Percentiles rank a stretch among this genome's conserved stretches.
Evolutionary conservation across 2,329 filamentous ascomycete species (phyloP).

Genomic region (Aspergillus costaricaensis): DNA sequence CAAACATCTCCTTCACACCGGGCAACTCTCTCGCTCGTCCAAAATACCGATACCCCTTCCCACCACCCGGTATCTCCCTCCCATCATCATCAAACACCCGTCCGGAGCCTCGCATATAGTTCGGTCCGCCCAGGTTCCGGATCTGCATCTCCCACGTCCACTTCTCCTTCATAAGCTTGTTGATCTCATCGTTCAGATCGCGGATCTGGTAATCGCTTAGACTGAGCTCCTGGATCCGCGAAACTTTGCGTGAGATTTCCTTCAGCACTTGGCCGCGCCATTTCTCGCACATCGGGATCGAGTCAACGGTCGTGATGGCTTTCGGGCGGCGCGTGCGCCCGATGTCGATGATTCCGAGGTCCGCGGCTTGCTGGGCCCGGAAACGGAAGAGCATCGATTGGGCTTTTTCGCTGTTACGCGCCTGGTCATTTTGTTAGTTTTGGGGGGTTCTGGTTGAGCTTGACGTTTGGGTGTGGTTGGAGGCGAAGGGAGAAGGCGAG

Average conservation of each 20-base stretch:
- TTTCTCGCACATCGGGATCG: slow-evolving; percentile 87
- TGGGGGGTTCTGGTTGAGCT: slow-evolving; percentile 18
- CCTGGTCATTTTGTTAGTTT: slow-evolving; percentile 53
- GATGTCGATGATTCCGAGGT: slow-evolving; percentile 93
- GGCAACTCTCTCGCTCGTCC: slow-evolving; percentile 86
- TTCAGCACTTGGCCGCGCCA: slow-evolving; percentile 98
- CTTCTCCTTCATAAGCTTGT: slow-evolving; percentile 98
- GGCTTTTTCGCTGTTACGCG: slow-evolving; percentile 96
- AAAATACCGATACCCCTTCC: slow-evolving; percentile 93
- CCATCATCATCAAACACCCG: slow-evolving; percentile 74
- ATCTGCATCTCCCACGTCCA: slow-evolving; percentile 99
- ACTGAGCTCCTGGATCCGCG: slow-evolving; percentile 86
- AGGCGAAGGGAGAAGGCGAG: not conserved
- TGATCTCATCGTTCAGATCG: slow-evolving; percentile 98
- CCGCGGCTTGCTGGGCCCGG: slow-evolving; percentile 92
- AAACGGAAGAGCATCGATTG: slow-evolving; percentile 99
- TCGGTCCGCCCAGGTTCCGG: slow-evolving; percentile 90
- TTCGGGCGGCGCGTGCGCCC: slow-evolving; percentile 87
- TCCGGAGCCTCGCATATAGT: slow-evolving; percentile 80
- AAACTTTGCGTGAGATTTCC: slow-evolving; percentile 95
- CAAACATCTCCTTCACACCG: slow-evolving; percentile 94
- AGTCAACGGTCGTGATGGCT: slow-evolving; percentile 81
- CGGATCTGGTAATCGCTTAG: slow-evolving; percentile 97
- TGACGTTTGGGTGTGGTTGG: not conserved
- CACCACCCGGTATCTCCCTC: slow-evolving; percentile 68